Evolutionary conservation across 257 asterid genomes (phyloP).

Genomic region (Nicotiana benthamiana): DNA sequence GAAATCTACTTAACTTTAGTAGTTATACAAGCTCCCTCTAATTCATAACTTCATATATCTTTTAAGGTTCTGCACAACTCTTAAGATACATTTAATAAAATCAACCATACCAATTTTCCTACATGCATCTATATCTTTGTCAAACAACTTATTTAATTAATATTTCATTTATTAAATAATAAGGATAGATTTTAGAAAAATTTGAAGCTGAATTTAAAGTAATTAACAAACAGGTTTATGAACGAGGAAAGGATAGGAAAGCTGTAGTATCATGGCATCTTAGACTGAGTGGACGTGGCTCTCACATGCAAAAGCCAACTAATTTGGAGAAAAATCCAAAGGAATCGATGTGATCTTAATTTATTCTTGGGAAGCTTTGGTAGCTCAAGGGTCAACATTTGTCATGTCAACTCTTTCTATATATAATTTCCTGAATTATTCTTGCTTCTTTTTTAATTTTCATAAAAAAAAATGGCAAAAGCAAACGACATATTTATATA

Average conservation of each 20-base stretch:
- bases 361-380: not conserved
- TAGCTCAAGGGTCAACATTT: not conserved
- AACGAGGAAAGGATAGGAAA: not conserved
- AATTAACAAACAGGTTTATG: not conserved
- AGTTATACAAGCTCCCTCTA: no score
- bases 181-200: no score
- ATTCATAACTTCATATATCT: no score
- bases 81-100: no score
- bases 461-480: not conserved
- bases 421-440: not conserved
- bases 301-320: slow-evolving; percentile 1
- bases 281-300: slow-evolving; percentile 1
- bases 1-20: no score
- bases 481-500: no score
- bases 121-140: no score
- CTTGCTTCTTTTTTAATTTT: not conserved
- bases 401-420: not conserved
- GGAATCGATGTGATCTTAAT: not conserved
- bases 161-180: no score
- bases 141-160: no score
- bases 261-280: not conserved
- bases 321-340: not conserved
- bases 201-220: not conserved
- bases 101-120: no score
- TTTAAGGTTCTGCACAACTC: no score